Evolutionary conservation across 768 basidiomycete species (phyloP).

Genomic region (Clitopilus passeckerianus): DNA sequence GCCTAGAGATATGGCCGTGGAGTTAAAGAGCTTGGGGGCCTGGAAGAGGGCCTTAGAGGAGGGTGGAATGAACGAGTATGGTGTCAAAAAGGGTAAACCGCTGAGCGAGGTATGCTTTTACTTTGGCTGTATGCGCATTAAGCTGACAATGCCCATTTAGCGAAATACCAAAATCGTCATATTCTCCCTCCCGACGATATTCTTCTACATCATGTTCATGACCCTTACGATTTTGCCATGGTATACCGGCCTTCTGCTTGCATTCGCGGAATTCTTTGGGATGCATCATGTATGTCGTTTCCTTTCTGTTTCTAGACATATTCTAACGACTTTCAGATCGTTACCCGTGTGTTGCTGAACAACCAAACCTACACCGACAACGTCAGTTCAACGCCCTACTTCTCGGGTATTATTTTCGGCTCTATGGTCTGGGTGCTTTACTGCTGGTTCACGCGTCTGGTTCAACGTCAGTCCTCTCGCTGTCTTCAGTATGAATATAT

Average conservation of each 20-base stretch:
- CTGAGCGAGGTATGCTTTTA: slow-evolving; percentile 55
- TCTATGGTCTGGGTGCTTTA: slow-evolving; percentile 86
- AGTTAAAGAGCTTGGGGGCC: slow-evolving; percentile 86
- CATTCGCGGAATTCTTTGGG: slow-evolving; percentile 81
- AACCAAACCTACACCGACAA: slow-evolving; percentile 77
- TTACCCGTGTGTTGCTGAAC: slow-evolving; percentile 82
- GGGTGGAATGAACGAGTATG: slow-evolving; percentile 77
- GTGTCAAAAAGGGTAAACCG: slow-evolving; percentile 57
- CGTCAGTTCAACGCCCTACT: slow-evolving; percentile 86
- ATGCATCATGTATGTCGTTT: slow-evolving; percentile 85
- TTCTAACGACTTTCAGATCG: slow-evolving; percentile 42
- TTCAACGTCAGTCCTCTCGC: slow-evolving; percentile 48
- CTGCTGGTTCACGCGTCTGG: slow-evolving; percentile 75
- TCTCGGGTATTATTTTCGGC: slow-evolving; percentile 83
- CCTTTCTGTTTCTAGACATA: neutral
- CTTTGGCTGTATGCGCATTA: neutral
- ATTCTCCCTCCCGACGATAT: slow-evolving; percentile 72
- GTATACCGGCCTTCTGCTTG: slow-evolving; percentile 84
- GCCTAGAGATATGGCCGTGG: slow-evolving; percentile 90
- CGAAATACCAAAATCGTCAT: slow-evolving; percentile 80
- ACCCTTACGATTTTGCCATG: slow-evolving; percentile 82
- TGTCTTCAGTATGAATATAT: neutral
- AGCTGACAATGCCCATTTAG: slow-evolving; percentile 27
- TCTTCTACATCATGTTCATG: slow-evolving; percentile 79
- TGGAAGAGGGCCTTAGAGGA: slow-evolving; percentile 90